Base-by-base conservation (phyloP, 75 land plant species). In the Chamaecyparis obtusa region DNA sequence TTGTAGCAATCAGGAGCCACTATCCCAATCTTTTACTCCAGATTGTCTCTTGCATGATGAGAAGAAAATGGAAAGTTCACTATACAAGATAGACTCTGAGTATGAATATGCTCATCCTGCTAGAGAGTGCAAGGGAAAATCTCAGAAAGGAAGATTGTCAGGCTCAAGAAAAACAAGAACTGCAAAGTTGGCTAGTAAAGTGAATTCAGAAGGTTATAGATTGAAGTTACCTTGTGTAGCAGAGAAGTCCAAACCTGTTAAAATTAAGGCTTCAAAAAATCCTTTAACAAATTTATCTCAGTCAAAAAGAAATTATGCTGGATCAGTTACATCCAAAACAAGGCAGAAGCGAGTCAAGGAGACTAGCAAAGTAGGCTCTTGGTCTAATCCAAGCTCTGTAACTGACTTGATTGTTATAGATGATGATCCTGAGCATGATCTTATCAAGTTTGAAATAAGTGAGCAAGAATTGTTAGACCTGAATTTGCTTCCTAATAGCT, bases 401-500 rank as follows among this genome's bases (percentile, higher is more conserved):
- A 80, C 21, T 79, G 82, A 3, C 24, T 37, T 9, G 17, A 9
- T 27, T 78, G n/a, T 19, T 78, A 16, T 39, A 39, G 72, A 32
- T 30, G 75, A 71, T 71, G 75, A 71, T 30, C 30, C 43, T 79
- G 48, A 80, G 9, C 7, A 4, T 43, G 83, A 27, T 80, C 49
- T 80, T 44, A 44, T 80, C 30, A 44, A 27, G 8, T 57, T 57
- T 57, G 64, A 57, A 57, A 57, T 57, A 21, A 2, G n/a, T 80
- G 83, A 80, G 32, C 83, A 80, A 27, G 49, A 21, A 19, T 80
- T 80, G 49, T 9, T 24, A 41, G 49, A 79, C 10, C 43, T 79
- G 82, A 79, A 79, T 79, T 43, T 79, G 48, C 82, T 79, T 79
- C 82, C 48, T 41, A n/a, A 79, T 3, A 49, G 83, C 17, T 9